These are phyloP conservation scores for Saccharomycopsis vini DNA, from an alignment of 805 yeast genomes.

Conservation along the genomic window DNA sequence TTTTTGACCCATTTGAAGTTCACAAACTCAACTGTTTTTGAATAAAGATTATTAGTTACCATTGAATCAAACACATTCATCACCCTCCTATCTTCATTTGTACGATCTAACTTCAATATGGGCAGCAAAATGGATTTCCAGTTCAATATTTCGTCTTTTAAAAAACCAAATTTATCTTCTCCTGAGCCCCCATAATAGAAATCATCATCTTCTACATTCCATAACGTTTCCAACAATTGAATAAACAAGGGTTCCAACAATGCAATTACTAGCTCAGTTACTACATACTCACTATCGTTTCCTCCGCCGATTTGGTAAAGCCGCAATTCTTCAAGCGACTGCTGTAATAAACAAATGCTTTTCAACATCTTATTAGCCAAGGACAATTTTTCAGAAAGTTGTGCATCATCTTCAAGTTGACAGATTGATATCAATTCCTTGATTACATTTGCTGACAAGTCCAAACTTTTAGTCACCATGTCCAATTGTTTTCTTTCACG, in stretches of 20 bases:
- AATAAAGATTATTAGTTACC: constrained; percentile 4
- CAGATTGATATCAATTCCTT: neutral
- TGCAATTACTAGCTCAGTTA: neutral
- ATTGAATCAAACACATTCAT: constrained; percentile 19
- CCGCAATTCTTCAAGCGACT: neutral
- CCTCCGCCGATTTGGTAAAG: neutral
- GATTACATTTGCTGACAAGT: neutral
- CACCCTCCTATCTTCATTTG: constrained; percentile 21
- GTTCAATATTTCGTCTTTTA: neutral
- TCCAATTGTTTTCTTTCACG: no score
- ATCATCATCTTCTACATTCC: constrained; percentile 1
- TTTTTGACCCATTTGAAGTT: constrained; percentile 17
- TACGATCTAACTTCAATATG: constrained; percentile 21
- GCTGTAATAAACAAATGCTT: neutral
- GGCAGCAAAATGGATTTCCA: neutral
- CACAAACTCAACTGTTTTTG: constrained; percentile 3
- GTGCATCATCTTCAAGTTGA: neutral
- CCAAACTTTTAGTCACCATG: neutral
- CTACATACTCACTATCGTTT: neutral
- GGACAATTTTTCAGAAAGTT: neutral
- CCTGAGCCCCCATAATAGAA: neutral
- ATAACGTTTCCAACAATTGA: neutral
- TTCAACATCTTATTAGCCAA: neutral
- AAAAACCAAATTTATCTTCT: neutral
- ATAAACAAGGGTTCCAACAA: neutral